A percentile compares a stretch with the other conserved stretches of the same genome.
phyloP scores from a whole-genome alignment of 2,329 filamentous ascomycete genomes.

The Aureobasidium sp. region DNA sequence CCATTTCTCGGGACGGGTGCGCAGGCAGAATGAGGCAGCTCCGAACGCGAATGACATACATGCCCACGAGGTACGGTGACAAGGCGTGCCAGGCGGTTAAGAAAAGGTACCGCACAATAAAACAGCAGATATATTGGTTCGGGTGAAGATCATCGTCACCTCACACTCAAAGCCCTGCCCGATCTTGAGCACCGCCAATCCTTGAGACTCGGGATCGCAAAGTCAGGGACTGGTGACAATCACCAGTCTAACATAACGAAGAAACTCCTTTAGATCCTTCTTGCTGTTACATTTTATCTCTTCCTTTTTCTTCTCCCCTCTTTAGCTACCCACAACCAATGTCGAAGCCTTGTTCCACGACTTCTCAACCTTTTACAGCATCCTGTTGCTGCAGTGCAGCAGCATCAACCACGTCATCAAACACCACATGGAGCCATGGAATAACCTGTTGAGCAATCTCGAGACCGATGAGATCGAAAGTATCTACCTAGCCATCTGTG shows the following conservation, averaged over 20 bases:
- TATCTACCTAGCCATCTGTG: slow-evolving; percentile 38
- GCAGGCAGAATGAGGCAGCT: too few species aligned
- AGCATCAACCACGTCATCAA: slow-evolving; percentile 33
- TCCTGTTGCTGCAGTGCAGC: slow-evolving; percentile 50
- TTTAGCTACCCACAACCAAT: not conserved
- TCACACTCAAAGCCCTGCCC: not conserved
- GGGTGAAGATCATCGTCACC: slow-evolving; percentile 5
- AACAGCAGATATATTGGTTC: not conserved
- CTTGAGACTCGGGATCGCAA: not conserved
- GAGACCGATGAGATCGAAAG: slow-evolving; percentile 25
- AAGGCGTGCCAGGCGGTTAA: not conserved
- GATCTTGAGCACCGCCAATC: not conserved
- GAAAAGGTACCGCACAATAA: not conserved
- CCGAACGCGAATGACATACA: not conserved
- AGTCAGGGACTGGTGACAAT: not conserved
- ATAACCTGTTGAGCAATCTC: slow-evolving; percentile 26
- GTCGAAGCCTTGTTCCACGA: not conserved
- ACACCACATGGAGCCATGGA: slow-evolving; percentile 34
- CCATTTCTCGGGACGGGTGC: too few species aligned
- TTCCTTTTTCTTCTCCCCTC: not conserved
- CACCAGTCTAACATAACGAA: too few species aligned
- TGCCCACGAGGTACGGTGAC: not conserved
- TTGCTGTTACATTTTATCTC: not conserved
- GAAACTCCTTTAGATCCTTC: not conserved
- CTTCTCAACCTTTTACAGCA: slow-evolving; percentile 39